Base-by-base conservation (phyloP, 2,329 filamentous ascomycete species). In the Cadophora malorum region DNA sequence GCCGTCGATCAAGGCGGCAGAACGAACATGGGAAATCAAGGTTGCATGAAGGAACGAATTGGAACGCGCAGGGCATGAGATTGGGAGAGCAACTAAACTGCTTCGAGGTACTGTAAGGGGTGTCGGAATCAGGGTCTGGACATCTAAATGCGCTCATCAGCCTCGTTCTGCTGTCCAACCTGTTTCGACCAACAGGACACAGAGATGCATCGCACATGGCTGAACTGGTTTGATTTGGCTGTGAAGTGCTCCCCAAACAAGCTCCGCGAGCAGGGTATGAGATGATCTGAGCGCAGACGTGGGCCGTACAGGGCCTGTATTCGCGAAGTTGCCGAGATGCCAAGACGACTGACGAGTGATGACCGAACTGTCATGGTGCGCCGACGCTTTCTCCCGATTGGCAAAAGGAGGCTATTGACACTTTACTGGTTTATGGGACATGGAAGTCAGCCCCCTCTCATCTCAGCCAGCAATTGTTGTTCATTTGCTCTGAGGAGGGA, bases 401-500 rank as follows among this genome's bases (percentile, higher is more conserved):
- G 19, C 10, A 10, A 41, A 38, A 38, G 33, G n/a, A 56, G 28
- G 21, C 1, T 10, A 23, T 16, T 58, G 55, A 12, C 33, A 58
- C 55, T 58, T 58, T 58, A 58, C 38, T 58, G 55, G 55, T 58
- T 58, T 10, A 23, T 23, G 55, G 53, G 55, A 58, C n/a, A 38
- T 23, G 33, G n/a, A 38, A 38, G 55, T 33, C 28, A 56, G 10
- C 33, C 25, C 52, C 52, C 52, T 55, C 52, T 55, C 52, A 53
- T 53, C 14, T 53, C 50, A 16, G 6, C 10, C 14, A 55, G 25
- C 25, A 33, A 49, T 21, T 49, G 45, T 19, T 21, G n/a, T 21
- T 55, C 52, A 55, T 55, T 55, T 33, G 25, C 28, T 55, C 3
- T 10, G 16, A 23, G 2, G 31, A 38, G 55, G 14, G 53, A 56